These are phyloP conservation scores for Ogataea nonfermentans DNA, from an alignment of 805 yeast genomes.

Conservation along the genomic window DNA sequence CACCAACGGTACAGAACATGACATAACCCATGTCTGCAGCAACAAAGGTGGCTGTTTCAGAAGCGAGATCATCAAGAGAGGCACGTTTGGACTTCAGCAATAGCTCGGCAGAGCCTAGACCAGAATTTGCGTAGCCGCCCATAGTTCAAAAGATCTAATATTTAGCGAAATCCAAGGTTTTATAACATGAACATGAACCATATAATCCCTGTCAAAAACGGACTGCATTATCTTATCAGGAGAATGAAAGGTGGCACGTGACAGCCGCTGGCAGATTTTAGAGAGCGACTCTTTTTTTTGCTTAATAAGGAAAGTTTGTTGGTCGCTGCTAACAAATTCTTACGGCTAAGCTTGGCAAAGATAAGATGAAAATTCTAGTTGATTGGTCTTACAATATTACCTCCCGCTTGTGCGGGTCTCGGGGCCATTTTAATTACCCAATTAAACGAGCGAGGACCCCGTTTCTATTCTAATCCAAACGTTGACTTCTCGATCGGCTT, in stretches of 20 bases:
- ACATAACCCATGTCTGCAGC: slow-evolving; percentile 51
- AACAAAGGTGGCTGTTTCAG: slow-evolving; percentile 36
- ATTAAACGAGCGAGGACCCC: neutral
- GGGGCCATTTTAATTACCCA: too few species aligned
- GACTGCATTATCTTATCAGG: too few species aligned
- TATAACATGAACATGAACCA: neutral
- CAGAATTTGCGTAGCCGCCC: slow-evolving; percentile 35
- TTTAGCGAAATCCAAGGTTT: neutral
- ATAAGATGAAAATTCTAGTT: too few species aligned
- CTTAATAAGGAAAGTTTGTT: too few species aligned
- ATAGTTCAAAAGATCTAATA: slow-evolving; percentile 3
- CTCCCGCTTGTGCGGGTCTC: too few species aligned
- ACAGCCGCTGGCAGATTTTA: too few species aligned
- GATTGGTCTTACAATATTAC: too few species aligned
- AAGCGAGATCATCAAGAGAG: slow-evolving; percentile 28
- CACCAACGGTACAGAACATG: slow-evolving; percentile 46
- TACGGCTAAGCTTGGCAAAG: too few species aligned
- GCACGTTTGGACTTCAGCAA: slow-evolving; percentile 25
- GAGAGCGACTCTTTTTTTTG: too few species aligned
- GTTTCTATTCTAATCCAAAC: slow-evolving; percentile 1
- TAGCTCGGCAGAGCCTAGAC: slow-evolving; percentile 32
- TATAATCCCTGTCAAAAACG: slow-evolving; percentile 1
- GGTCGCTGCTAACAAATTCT: too few species aligned
- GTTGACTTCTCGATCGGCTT: slow-evolving; percentile 13
- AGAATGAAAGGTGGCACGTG: too few species aligned